phyloP scores from a whole-genome alignment of 306 rosid species.

The Pyrus communis region DNA sequence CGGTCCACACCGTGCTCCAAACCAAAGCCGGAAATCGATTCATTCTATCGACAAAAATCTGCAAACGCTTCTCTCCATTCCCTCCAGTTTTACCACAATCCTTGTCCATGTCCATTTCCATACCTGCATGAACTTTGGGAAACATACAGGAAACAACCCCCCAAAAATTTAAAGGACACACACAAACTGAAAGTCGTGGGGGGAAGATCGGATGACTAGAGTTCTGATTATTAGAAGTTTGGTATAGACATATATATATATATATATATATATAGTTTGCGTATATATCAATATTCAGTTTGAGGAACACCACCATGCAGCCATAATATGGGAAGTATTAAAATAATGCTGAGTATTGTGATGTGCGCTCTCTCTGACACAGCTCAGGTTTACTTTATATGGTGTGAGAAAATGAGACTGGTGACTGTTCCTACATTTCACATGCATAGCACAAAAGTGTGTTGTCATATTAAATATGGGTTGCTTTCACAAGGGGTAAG shows the following conservation, averaged over 20 bases:
- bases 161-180: background rate
- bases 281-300: background rate
- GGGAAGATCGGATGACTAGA: background rate
- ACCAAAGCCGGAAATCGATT: conserved; percentile 32
- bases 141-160: conserved; percentile 24
- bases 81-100: conserved; percentile 12
- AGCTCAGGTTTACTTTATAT: conserved; percentile 25
- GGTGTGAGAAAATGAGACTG: conserved; percentile 14
- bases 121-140: conserved; percentile 48
- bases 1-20: conserved; percentile 53
- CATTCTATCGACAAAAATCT: conserved; percentile 29
- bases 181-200: background rate
- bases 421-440: conserved; percentile 36
- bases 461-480: conserved; percentile 7
- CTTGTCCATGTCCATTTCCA: conserved; percentile 40
- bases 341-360: background rate
- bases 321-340: background rate
- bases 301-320: background rate
- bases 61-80: conserved; percentile 32
- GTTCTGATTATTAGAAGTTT: background rate
- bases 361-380: background rate
- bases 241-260: background rate
- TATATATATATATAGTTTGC: background rate
- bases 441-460: conserved; percentile 46
- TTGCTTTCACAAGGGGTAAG: conserved; percentile 20